Conservation (phyloP, 805 yeast genomes). For the Yamadazyma paraphyllophila region DNA sequence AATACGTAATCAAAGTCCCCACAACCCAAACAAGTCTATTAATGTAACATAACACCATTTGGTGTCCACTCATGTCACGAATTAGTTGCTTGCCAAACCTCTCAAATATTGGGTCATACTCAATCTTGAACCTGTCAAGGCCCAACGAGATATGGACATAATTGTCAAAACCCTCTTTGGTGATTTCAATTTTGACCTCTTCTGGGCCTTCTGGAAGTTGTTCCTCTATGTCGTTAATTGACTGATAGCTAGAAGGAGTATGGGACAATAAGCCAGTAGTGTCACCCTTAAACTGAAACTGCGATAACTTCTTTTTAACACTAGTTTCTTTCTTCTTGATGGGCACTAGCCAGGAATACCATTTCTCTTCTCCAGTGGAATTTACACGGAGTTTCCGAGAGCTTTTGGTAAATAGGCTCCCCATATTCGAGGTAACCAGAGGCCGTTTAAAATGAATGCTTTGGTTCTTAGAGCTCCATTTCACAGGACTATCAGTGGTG, state of each 20-base stretch:
- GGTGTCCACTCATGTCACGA: constrained; percentile 14
- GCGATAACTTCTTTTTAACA: constrained; percentile 11
- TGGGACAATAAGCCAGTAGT: constrained; percentile 4
- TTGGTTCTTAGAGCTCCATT: constrained; percentile 3
- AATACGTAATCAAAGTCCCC: constrained; percentile 13
- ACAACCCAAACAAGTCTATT: constrained; percentile 20
- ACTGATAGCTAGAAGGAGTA: constrained; percentile 6
- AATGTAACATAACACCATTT: constrained; percentile 13
- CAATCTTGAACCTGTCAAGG: constrained; percentile 17
- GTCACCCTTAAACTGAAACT: constrained; percentile 7
- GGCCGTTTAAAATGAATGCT: background rate
- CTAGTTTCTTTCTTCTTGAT: constrained; percentile 1
- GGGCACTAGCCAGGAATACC: constrained; percentile 13
- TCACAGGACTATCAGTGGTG: constrained; percentile 16
- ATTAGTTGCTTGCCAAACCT: constrained; percentile 18
- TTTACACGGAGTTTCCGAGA: constrained; percentile 3
- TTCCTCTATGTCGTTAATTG: constrained; percentile 17
- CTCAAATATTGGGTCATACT: constrained; percentile 26
- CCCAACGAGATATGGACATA: constrained; percentile 24
- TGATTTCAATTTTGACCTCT: background rate
- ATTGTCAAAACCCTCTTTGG: constrained; percentile 12
- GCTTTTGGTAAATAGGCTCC: background rate
- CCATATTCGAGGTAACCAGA: background rate
- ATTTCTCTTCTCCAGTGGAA: background rate
- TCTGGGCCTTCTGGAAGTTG: background rate